Percentiles rank a stretch among this genome's conserved stretches.
Evolutionary conservation across 495 filamentous ascomycete genomes (phyloP).

Genomic region (Podospora appendiculata): DNA sequence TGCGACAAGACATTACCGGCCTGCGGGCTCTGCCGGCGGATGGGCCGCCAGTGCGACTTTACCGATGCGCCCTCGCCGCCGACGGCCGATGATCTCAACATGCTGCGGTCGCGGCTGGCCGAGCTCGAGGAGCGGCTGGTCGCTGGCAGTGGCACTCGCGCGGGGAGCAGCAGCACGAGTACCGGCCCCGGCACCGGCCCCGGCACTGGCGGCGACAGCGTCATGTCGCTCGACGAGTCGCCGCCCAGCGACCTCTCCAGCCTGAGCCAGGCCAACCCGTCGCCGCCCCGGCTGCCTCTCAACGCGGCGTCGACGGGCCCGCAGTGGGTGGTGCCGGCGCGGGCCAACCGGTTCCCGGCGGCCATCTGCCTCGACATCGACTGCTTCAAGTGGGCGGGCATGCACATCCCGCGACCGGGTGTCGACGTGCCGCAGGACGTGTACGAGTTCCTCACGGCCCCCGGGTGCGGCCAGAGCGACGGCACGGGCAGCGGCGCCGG

Average conservation of each 20-base stretch:
- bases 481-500: background rate
- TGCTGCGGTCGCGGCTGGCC: conserved; percentile 26
- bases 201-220: background rate
- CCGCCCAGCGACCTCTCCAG: conserved; percentile 5
- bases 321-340: conserved; percentile 3
- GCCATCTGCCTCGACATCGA: conserved; percentile 29
- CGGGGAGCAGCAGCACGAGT: background rate
- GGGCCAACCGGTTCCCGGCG: conserved; percentile 7
- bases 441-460: conserved; percentile 16
- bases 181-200: background rate
- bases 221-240: background rate
- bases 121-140: conserved; percentile 32
- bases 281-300: background rate
- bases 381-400: conserved; percentile 23
- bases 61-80: conserved; percentile 19
- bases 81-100: conserved; percentile 31
- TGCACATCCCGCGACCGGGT: conserved; percentile 20
- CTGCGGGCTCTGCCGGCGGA: conserved; percentile 34
- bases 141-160: background rate
- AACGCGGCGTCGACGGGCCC: conserved; percentile 1
- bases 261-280: background rate
- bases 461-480: background rate
- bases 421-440: conserved; percentile 28
- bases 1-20: conserved; percentile 39
- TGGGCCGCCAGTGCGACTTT: conserved; percentile 37